A percentile compares a stretch with the other conserved stretches of the same genome.
phyloP scores from a whole-genome alignment of 108 stramenopile genomes.

The Asterionellopsis glacialis region DNA sequence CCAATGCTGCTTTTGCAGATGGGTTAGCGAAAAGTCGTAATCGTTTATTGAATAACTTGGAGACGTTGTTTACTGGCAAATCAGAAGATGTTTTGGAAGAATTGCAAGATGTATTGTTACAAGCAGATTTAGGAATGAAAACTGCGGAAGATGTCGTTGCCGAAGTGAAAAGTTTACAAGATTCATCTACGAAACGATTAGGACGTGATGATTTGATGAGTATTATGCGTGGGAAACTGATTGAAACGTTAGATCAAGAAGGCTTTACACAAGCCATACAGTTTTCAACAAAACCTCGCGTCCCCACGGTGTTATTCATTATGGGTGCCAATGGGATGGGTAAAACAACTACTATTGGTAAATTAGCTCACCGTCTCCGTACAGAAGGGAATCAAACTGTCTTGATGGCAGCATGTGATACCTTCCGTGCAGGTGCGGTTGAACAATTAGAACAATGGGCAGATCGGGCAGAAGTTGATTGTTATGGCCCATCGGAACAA shows the following conservation, averaged over 20 bases:
- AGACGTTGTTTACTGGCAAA: conserved; percentile 43
- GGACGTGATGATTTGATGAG: conserved; percentile 68
- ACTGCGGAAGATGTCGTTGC: conserved; percentile 73
- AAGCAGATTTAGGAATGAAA: conserved; percentile 76
- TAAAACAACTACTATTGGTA: conserved; percentile 95
- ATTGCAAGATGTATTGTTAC: conserved; percentile 65
- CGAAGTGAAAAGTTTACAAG: conserved; percentile 63
- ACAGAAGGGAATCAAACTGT: conserved; percentile 82
- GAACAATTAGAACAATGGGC: conserved; percentile 92
- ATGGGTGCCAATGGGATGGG: conserved; percentile 94
- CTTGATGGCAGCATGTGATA: conserved; percentile 90
- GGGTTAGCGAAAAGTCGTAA: conserved; percentile 77
- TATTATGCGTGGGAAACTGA: conserved; percentile 70
- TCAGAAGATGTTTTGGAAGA: conserved; percentile 59
- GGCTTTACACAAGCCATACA: conserved; percentile 45
- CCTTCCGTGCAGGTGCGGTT: conserved; percentile 94
- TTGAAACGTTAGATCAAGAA: conserved; percentile 54
- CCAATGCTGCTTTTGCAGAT: conserved; percentile 59
- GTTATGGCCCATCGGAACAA: conserved; percentile 60
- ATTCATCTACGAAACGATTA: conserved; percentile 33
- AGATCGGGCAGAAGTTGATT: conserved; percentile 78
- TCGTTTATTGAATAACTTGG: conserved; percentile 60
- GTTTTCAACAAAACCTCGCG: conserved; percentile 26
- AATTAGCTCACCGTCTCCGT: conserved; percentile 80
- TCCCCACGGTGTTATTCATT: conserved; percentile 72